Evolutionary conservation across 2,329 filamentous ascomycete species (phyloP), one percentile per base, ranked within the genome.

Genomic region (Cladosporium phlei): DNA sequence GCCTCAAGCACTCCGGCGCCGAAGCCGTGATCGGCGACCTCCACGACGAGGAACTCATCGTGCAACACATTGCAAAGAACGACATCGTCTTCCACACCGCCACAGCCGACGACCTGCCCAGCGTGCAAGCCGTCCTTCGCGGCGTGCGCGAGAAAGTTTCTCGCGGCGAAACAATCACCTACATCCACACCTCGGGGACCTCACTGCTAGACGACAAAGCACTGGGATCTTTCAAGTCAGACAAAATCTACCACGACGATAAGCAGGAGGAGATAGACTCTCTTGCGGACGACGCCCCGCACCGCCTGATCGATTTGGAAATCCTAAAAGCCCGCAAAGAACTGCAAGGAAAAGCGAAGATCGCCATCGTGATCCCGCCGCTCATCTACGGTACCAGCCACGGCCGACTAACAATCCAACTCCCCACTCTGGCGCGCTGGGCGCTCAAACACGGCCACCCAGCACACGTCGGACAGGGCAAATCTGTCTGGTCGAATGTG

Each of bases 1-100:
- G 64, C 22, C 57, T 73, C 38, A 56, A 64, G 42, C 14, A 61
- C 2, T 66, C 62, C 2, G 70, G 69, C 3, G 64, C 62, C 7
- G 59, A 64, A n/a, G 52, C 62, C 8, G 62, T 62, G 3, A 59
- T 74, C 10, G 71, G 69, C n/a, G 63, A 65, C 29, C 55, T 75
- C 4, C 59, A 70, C 38, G 68, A 75, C 50, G 62, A 60, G 11
- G 54, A 60, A 2, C 51, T 69, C 12, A 71, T 74, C 54, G 59
- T 60, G 5, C 58, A 68, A 27, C 60, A 70, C 14, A 58, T 64
- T 1, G 38, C 59, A 2, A 49, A 63, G 17, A 62, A 63, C 50
- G 72, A 76, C 40, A 67, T 74, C 7, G 59, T 70, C 28, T 61
- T 77, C 45, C 72, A 76, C 57, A 74, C 69, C 6, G 74, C 74